Conservation (phyloP, 345 rosid species). For the Draba incana region DNA sequence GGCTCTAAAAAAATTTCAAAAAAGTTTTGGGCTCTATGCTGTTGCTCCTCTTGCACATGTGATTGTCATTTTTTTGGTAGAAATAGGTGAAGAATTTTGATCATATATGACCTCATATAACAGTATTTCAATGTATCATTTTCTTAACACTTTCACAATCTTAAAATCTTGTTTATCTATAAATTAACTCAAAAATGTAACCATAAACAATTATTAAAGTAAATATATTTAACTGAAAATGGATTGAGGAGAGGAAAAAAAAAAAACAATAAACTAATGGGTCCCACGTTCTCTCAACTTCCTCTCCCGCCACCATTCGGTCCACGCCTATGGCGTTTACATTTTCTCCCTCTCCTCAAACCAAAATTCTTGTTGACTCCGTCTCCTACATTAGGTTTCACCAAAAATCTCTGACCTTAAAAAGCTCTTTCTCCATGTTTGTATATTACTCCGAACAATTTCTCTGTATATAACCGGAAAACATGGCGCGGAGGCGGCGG, state of each 20-base stretch:
- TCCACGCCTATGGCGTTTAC: conserved; percentile 29
- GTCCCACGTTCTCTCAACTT: conserved; percentile 42
- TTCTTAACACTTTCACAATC: too few relatives aligned
- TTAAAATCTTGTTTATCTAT: too few relatives aligned
- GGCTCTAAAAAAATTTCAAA: too few relatives aligned
- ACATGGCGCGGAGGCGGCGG: conserved; percentile 78
- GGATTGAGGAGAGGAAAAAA: background rate
- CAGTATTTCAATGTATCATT: too few relatives aligned
- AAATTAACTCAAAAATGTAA: too few relatives aligned
- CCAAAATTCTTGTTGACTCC: conserved; percentile 37
- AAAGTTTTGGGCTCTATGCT: too few relatives aligned
- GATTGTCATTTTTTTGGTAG: too few relatives aligned
- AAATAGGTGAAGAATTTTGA: too few relatives aligned
- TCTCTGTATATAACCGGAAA: background rate
- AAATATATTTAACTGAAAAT: background rate
- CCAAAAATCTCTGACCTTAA: background rate
- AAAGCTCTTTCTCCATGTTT: background rate
- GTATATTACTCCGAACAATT: background rate
- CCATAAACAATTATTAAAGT: too few relatives aligned
- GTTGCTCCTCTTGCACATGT: too few relatives aligned
- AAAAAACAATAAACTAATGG: conserved; percentile 10
- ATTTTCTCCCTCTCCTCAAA: conserved; percentile 7
- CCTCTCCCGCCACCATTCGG: conserved; percentile 44
- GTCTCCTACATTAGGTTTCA: background rate
- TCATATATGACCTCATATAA: too few relatives aligned